These are phyloP conservation scores for Penicillium sp. DNA, from an alignment of 2,329 filamentous ascomycete species.

Conservation along the genomic window DNA sequence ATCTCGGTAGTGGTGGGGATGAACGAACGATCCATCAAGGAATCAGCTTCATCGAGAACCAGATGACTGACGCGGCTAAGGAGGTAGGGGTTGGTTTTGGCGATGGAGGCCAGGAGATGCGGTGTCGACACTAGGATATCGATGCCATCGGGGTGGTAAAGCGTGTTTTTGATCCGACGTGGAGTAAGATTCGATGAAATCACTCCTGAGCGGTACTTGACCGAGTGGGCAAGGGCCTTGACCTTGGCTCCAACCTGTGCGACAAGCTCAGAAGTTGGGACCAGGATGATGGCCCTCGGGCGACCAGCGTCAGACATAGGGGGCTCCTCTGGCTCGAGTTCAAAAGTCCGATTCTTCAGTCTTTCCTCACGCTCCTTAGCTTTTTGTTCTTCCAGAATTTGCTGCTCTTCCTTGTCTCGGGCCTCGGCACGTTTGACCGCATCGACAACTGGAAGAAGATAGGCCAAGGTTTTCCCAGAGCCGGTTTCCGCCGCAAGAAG, in stretches of 20 bases:
- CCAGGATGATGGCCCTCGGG: constrained; percentile 80
- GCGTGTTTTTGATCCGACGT: constrained; percentile 76
- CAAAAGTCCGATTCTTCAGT: constrained; percentile 59
- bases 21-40: constrained; percentile 91
- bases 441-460: constrained; percentile 81
- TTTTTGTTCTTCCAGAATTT: constrained; percentile 55
- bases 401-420: constrained; percentile 62
- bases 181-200: constrained; percentile 77
- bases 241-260: constrained; percentile 79
- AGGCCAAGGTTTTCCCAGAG: constrained; percentile 94
- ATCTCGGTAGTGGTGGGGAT: constrained; percentile 78
- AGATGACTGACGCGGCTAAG: constrained; percentile 88
- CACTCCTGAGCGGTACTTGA: constrained; percentile 83
- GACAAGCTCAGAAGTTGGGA: constrained; percentile 91
- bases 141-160: constrained; percentile 79
- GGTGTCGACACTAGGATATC: constrained; percentile 88
- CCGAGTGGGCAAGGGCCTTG: constrained; percentile 78
- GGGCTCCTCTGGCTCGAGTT: constrained; percentile 59
- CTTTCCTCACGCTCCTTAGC: constrained; percentile 55
- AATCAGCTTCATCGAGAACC: constrained; percentile 93
- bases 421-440: constrained; percentile 77
- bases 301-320: constrained; percentile 72
- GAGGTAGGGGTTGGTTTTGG: constrained; percentile 85
- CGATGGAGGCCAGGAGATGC: constrained; percentile 84
- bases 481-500: constrained; percentile 94